A percentile compares a stretch with the other conserved stretches of the same genome.
phyloP scores from a whole-genome alignment of 441 rosid species.

The Mallotus repandus region DNA sequence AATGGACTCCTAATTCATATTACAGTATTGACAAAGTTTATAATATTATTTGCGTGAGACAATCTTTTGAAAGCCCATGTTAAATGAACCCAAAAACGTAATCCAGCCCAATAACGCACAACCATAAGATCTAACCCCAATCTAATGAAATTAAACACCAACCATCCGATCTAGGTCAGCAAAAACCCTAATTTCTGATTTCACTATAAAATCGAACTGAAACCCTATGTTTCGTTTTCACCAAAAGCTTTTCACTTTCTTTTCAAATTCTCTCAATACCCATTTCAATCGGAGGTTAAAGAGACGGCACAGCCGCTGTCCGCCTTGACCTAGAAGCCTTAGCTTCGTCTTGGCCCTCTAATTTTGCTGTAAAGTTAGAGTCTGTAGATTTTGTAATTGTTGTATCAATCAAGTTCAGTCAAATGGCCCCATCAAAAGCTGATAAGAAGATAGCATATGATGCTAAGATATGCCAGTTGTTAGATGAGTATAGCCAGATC shows the following conservation, averaged over 20 bases:
- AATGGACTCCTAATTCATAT: no score
- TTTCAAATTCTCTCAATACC: neutral
- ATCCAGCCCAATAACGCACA: neutral
- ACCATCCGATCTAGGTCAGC: conserved; percentile 52
- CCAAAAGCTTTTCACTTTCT: neutral
- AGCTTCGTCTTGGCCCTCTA: conserved; percentile 86
- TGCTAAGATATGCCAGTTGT: conserved; percentile 69
- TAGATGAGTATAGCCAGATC: conserved; percentile 80
- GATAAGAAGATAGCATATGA: conserved; percentile 87
- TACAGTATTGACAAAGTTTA: no score
- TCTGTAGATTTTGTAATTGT: neutral
- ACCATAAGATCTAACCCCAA: conserved; percentile 19
- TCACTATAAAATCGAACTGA: conserved; percentile 22
- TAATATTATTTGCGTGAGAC: no score
- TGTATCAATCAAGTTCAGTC: neutral
- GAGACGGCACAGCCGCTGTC: conserved; percentile 75
- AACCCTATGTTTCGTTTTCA: neutral
- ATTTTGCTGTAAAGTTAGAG: conserved; percentile 12
- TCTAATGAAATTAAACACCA: conserved; percentile 2
- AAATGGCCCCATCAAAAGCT: conserved; percentile 67
- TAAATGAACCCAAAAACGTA: neutral
- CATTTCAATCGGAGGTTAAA: conserved; percentile 56
- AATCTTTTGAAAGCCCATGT: no score
- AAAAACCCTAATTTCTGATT: conserved; percentile 1
- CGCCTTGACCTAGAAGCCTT: conserved; percentile 69